These are phyloP conservation scores for Pseudonitzschia multiseries DNA, from an alignment of 108 stramenopile genomes.

Conservation along the genomic window DNA sequence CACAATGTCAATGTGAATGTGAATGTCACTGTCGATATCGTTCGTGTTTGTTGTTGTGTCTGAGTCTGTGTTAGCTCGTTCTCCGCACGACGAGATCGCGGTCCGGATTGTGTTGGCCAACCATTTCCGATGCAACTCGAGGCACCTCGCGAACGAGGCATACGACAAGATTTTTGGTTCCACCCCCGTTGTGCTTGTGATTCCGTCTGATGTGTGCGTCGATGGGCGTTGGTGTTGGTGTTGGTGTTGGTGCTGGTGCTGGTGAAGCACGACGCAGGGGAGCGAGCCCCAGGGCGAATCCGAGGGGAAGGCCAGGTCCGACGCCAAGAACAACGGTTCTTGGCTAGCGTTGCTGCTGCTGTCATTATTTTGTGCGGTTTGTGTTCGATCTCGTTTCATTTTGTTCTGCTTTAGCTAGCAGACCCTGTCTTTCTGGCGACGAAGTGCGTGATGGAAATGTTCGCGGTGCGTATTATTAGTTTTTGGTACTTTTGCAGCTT, in stretches of 20 bases:
- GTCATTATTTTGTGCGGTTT: no score
- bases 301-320: constrained; percentile 1
- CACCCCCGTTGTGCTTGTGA: no score
- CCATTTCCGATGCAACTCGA: constrained; percentile 22
- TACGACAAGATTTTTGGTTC: constrained; percentile 17
- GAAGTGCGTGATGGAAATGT: no score
- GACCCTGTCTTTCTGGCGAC: no score
- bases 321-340: background rate
- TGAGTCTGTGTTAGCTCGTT: background rate
- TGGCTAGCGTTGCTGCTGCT: background rate
- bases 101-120: background rate
- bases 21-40: background rate
- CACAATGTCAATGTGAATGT: constrained; percentile 25
- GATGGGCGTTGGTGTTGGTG: no score
- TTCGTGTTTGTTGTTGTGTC: no score
- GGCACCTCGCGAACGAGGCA: constrained; percentile 7
- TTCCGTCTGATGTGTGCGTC: no score
- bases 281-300: background rate
- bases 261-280: constrained; percentile 3
- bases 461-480: no score
- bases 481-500: no score
- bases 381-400: no score
- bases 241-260: background rate
- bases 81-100: background rate
- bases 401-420: no score